These are phyloP conservation scores for Dactylorhiza incarnata DNA, from an alignment of 106 monocot genomes.

Conservation along the genomic window DNA sequence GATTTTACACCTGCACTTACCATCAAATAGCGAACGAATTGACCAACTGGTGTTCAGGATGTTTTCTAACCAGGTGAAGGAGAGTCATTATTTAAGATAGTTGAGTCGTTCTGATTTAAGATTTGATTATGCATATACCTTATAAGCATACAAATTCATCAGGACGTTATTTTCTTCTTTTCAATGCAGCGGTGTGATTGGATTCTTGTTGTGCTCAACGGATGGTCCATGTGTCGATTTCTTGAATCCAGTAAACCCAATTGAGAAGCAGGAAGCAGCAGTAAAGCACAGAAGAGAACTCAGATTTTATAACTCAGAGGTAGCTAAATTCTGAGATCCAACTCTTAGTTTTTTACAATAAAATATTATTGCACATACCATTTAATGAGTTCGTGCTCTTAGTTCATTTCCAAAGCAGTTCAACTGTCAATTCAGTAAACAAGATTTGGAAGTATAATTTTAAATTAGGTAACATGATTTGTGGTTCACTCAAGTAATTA, in stretches of 20 bases:
- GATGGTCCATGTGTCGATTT: constrained; percentile 63
- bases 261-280: constrained; percentile 51
- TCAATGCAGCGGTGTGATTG: constrained; percentile 67
- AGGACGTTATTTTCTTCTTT: neutral
- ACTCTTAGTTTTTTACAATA: neutral
- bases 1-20: too few species aligned
- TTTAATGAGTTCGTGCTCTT: too few species aligned
- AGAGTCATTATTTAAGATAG: neutral
- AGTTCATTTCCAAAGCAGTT: too few species aligned
- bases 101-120: neutral
- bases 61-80: neutral
- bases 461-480: too few species aligned
- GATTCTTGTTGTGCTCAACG: constrained; percentile 80
- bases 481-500: too few species aligned
- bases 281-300: constrained; percentile 33
- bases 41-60: neutral
- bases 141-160: neutral
- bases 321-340: constrained; percentile 11
- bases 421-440: too few species aligned
- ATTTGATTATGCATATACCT: neutral
- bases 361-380: too few species aligned
- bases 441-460: too few species aligned
- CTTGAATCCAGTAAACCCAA: constrained; percentile 67
- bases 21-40: too few species aligned
- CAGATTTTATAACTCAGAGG: constrained; percentile 80